phyloP scores from a whole-genome alignment of 2,329 filamentous ascomycete genomes.

The Zarea fungicola region DNA sequence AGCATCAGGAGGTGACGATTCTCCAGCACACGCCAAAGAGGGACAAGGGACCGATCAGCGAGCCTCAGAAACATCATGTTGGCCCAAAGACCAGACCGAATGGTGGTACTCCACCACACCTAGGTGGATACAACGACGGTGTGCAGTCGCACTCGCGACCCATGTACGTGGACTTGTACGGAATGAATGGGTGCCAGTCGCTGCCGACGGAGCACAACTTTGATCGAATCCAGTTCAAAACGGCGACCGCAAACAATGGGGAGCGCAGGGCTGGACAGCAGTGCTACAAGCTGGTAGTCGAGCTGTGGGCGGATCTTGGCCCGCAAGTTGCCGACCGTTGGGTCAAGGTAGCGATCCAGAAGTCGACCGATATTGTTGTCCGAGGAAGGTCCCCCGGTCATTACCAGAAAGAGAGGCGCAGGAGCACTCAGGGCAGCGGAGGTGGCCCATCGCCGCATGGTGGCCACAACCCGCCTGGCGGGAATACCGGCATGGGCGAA shows the following conservation, averaged over 20 bases:
- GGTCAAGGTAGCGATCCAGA: slow-evolving; percentile 65
- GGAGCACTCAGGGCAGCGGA: neutral
- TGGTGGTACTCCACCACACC: neutral
- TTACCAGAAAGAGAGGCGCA: slow-evolving; percentile 57
- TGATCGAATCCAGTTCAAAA: slow-evolving; percentile 91
- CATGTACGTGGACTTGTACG: neutral
- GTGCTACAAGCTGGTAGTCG: slow-evolving; percentile 86
- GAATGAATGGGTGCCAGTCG: slow-evolving; percentile 25
- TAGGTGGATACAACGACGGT: neutral
- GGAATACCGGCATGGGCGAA: neutral
- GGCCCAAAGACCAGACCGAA: slow-evolving; percentile 49
- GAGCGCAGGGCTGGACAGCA: slow-evolving; percentile 87
- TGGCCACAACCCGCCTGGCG: neutral
- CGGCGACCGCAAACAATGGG: slow-evolving; percentile 89
- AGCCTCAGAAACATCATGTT: slow-evolving; percentile 64
- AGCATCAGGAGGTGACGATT: slow-evolving; percentile 72
- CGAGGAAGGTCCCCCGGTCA: slow-evolving; percentile 77
- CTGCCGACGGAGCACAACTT: slow-evolving; percentile 59
- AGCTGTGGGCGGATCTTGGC: slow-evolving; percentile 69
- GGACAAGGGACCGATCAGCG: slow-evolving; percentile 77
- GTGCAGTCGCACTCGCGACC: neutral
- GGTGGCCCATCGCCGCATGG: neutral
- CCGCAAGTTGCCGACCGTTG: slow-evolving; percentile 46
- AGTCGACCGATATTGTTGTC: slow-evolving; percentile 81
- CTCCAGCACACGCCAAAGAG: slow-evolving; percentile 90